A percentile compares a stretch with the other conserved stretches of the same genome.
Evolutionary conservation across 306 rosid genomes (phyloP).

Genomic region (Fagus crenata): DNA sequence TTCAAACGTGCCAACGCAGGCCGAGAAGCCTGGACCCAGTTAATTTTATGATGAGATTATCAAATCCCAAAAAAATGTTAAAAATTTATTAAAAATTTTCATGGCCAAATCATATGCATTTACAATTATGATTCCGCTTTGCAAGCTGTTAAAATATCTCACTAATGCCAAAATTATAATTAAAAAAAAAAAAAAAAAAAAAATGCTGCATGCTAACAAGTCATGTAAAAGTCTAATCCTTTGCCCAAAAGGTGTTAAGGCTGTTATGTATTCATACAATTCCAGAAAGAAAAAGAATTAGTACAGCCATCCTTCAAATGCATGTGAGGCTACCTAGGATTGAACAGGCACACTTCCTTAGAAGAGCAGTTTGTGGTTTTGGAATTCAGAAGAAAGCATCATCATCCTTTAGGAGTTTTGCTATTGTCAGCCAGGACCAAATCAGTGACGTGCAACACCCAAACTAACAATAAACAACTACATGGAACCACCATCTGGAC

Average conservation of each 20-base stretch:
- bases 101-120: neutral
- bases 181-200: neutral
- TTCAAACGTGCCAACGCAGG: no score
- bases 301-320: neutral
- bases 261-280: neutral
- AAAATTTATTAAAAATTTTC: no score
- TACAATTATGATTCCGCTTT: neutral
- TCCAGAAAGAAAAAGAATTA: neutral
- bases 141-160: neutral
- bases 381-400: neutral
- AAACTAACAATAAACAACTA: neutral
- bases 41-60: no score
- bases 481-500: neutral
- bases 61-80: no score
- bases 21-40: no score
- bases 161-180: neutral
- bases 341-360: neutral
- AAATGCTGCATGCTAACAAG: neutral
- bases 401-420: neutral
- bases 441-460: neutral
- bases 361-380: neutral
- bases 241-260: neutral
- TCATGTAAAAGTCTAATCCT: neutral
- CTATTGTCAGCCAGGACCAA: neutral
- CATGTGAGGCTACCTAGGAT: neutral